Evolutionary conservation across 2,329 filamentous ascomycete genomes (phyloP), one percentile per base, ranked within the genome.

Genomic region (Neocatenulostroma microsporum): DNA sequence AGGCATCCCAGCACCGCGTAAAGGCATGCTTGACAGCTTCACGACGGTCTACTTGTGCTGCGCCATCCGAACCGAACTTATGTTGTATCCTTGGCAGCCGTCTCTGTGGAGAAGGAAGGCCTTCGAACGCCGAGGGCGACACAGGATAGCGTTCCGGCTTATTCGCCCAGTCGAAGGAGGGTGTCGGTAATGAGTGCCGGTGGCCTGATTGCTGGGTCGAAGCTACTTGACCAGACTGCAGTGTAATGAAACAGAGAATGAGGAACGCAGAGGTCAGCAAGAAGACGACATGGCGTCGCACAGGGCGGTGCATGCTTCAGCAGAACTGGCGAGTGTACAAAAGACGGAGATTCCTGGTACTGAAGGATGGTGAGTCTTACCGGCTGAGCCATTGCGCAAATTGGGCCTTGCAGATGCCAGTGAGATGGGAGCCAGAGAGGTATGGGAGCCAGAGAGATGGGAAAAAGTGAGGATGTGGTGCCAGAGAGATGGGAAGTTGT

Each of bases 1-100:
- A 95, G 23, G 83, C 84, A 4, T 69, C 63, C 88, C 89, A 95
- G 1, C 84, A 79, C 47, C 80, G 80, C 51, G 74, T 65, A 62
- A 93, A 85, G 40, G 86, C 82, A 4, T 72, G 67, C 57, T 79
- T 85, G 56, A 96, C 78, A 24, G 70, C 66, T 11, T 68, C 66
- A 44, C 81, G 70, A 39, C 82, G 78, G 45, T 23, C 17, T 14
- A 11, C 14, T 13, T 29, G 26, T 10, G 26, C 26, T 29, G 8
- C 13, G 9, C 26, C 26, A 11, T 8, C 8, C 26, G 9, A 29
- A 7, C 26, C 8, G 26, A 29, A 29, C 9, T 13, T 8, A 13
- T 29, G 26, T 13, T 29, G 26, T 29, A 29, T 15, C 14, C 26
- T 8, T 8, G 8, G n/a, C 5, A 33, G 14, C 15, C 19, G 30